Evolutionary conservation across 768 basidiomycete genomes (phyloP).

Genomic region (Lentinula boryana): DNA sequence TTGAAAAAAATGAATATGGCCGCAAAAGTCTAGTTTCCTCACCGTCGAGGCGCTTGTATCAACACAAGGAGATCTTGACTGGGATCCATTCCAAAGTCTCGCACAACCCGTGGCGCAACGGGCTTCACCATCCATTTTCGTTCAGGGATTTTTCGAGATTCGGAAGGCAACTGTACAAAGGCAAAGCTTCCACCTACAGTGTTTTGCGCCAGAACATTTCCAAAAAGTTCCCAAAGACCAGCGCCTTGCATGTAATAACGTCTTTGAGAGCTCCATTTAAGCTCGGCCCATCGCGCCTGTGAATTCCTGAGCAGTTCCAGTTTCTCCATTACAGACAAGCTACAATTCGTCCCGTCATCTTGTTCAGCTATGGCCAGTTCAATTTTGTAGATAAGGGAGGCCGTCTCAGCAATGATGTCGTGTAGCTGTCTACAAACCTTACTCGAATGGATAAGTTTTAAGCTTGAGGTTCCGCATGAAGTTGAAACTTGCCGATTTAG

Average conservation of each 20-base stretch:
- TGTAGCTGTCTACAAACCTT: constrained; percentile 1
- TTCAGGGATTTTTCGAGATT: constrained; percentile 37
- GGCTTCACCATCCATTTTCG: constrained; percentile 35
- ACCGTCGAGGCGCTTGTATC: constrained; percentile 34
- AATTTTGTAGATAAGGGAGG: constrained; percentile 33
- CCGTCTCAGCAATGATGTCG: constrained; percentile 19
- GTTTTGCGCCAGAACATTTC: constrained; percentile 47
- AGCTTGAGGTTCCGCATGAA: background rate
- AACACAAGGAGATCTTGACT: constrained; percentile 59
- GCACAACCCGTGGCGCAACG: constrained; percentile 25
- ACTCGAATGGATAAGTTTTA: background rate
- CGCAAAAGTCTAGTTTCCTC: background rate
- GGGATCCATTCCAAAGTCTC: constrained; percentile 64
- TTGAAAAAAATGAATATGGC: background rate
- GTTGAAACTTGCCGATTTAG: background rate
- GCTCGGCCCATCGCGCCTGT: constrained; percentile 31
- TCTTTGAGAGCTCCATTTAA: constrained; percentile 26
- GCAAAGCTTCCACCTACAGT: constrained; percentile 22
- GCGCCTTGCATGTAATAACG: constrained; percentile 35
- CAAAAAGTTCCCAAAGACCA: constrained; percentile 52
- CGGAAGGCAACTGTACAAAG: constrained; percentile 47
- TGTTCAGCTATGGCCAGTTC: constrained; percentile 40
- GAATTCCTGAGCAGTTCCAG: constrained; percentile 32
- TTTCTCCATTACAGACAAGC: constrained; percentile 23
- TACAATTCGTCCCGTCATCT: constrained; percentile 28